Percentiles rank a stretch among this genome's conserved stretches.
Evolutionary conservation across 139 green algal genomes (phyloP).

Genomic region (Coelastrella sp.): DNA sequence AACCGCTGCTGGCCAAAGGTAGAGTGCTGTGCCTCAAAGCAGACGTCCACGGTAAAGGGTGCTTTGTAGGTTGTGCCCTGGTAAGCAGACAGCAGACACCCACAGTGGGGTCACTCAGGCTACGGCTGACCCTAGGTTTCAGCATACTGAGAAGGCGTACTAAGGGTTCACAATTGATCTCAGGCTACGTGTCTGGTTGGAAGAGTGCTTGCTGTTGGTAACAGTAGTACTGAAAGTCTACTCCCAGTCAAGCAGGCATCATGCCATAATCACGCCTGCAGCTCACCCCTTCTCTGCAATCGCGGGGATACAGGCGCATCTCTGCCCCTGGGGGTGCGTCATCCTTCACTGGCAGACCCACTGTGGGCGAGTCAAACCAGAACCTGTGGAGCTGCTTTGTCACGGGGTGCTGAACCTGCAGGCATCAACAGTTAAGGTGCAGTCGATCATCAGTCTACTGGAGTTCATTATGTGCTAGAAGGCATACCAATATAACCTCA

Average conservation of each 20-base stretch:
- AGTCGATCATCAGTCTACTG: no score
- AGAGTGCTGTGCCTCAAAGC: constrained; percentile 55
- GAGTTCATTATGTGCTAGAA: no score
- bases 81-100: neutral
- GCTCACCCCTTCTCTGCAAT: constrained; percentile 86
- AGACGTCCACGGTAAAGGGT: constrained; percentile 73
- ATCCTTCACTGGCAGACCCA: constrained; percentile 70
- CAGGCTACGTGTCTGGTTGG: no score
- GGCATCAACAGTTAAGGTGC: neutral
- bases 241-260: neutral
- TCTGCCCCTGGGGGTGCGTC: constrained; percentile 53
- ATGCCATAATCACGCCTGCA: no score
- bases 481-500: no score
- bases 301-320: constrained; percentile 74
- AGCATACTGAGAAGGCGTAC: no score
- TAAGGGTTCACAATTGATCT: no score
- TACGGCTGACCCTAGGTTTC: no score
- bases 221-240: neutral
- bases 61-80: constrained; percentile 88
- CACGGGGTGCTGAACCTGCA: constrained; percentile 61
- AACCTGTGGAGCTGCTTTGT: constrained; percentile 65
- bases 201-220: no score
- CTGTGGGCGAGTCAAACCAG: constrained; percentile 76
- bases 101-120: no score
- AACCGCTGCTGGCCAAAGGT: neutral